Evolutionary conservation across 768 basidiomycete species (phyloP).

Genomic region (Termitomyces bulborhizus): DNA sequence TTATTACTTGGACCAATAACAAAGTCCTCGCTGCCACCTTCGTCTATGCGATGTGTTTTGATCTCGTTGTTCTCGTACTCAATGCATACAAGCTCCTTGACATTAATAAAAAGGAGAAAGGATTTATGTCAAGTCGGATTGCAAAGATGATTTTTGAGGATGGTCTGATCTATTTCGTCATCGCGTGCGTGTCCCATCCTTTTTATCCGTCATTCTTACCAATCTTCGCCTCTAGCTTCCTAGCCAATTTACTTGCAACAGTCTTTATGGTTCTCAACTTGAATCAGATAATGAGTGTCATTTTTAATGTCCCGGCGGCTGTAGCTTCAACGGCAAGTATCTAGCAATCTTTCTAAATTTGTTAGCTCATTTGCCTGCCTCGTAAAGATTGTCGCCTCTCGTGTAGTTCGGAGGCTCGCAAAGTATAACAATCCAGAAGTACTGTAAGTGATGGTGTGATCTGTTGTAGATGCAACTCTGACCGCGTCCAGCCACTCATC

Average conservation of each 20-base stretch:
- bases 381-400: conserved; percentile 51
- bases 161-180: conserved; percentile 68
- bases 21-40: conserved; percentile 62
- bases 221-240: conserved; percentile 27
- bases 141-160: conserved; percentile 63
- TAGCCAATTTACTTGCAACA: conserved; percentile 38
- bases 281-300: conserved; percentile 60
- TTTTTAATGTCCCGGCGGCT: conserved; percentile 63
- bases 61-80: conserved; percentile 52
- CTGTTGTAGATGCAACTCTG: neutral
- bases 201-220: neutral
- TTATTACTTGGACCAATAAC: conserved; percentile 55
- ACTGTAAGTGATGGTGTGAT: conserved; percentile 27
- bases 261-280: conserved; percentile 62
- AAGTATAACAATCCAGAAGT: conserved; percentile 44
- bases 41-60: conserved; percentile 75
- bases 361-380: neutral
- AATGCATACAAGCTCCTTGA: conserved; percentile 53
- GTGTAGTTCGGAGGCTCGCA: conserved; percentile 53
- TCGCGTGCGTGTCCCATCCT: conserved; percentile 44
- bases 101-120: conserved; percentile 14
- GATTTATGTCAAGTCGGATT: conserved; percentile 37
- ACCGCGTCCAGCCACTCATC: conserved; percentile 18
- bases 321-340: conserved; percentile 42
- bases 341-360: neutral